Evolutionary conservation across 1,284 basidiomycete genomes (phyloP).

Genomic region (Rhodotorula sp.): DNA sequence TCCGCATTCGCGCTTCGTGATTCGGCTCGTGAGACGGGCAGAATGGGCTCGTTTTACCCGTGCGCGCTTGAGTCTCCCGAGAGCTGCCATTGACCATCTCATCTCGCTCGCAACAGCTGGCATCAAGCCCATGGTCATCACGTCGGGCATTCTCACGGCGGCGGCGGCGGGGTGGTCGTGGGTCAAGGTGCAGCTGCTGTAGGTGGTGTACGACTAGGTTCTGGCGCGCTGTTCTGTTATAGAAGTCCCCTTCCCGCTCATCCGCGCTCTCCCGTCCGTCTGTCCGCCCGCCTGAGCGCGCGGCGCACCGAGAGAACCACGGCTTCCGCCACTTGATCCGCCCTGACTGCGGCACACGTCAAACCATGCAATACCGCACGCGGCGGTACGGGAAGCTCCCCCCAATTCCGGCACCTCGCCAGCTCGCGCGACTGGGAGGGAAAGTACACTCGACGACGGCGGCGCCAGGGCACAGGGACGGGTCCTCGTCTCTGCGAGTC

Average conservation of each 20-base stretch:
- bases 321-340: neutral
- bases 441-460: no score
- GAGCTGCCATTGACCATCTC: constrained; percentile 38
- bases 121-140: constrained; percentile 80
- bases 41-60: no score
- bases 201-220: neutral
- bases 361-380: neutral
- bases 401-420: no score
- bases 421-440: no score
- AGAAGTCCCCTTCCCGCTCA: neutral
- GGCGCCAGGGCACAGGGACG: no score
- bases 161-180: constrained; percentile 46
- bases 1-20: no score
- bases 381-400: neutral
- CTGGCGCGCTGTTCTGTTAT: neutral
- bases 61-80: neutral
- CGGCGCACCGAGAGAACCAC: no score
- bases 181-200: constrained; percentile 45
- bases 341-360: neutral
- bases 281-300: no score
- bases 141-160: constrained; percentile 79
- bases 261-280: no score
- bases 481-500: no score
- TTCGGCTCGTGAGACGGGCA: no score
- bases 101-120: constrained; percentile 70